Conservation (phyloP, 306 rosid genomes). For the Alnus glutinosa region DNA sequence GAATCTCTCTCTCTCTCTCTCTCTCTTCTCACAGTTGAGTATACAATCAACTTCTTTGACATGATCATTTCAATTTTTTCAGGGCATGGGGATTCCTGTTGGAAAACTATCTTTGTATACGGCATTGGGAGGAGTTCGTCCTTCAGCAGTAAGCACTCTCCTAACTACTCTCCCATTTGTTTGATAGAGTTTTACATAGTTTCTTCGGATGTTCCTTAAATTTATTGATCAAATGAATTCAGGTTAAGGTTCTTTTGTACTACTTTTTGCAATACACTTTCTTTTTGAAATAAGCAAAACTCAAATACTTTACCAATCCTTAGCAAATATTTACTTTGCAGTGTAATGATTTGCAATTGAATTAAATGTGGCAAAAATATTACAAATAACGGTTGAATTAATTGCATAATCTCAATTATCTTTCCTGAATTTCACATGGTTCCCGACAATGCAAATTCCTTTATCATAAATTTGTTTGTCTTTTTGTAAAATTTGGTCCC, state of each 20-base stretch:
- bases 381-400: background rate
- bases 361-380: background rate
- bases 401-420: background rate
- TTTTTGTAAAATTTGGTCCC: background rate
- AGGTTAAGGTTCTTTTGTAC: background rate
- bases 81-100: slow-evolving; percentile 99
- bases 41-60: slow-evolving; percentile 10
- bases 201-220: background rate
- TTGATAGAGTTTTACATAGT: background rate
- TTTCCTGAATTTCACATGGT: background rate
- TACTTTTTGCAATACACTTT: background rate
- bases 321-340: background rate
- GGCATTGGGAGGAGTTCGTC: slow-evolving; percentile 94
- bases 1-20: slow-evolving; percentile 18
- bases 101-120: slow-evolving; percentile 96
- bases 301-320: background rate
- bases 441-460: background rate
- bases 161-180: background rate
- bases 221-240: background rate
- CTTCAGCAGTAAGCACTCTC: slow-evolving; percentile 73
- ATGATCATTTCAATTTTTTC: slow-evolving; percentile 13
- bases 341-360: background rate
- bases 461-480: background rate
- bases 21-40: slow-evolving; percentile 20
- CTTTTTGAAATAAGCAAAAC: background rate